Conservation (phyloP, 2,329 filamentous ascomycete genomes). For the Apiospora sp. region DNA sequence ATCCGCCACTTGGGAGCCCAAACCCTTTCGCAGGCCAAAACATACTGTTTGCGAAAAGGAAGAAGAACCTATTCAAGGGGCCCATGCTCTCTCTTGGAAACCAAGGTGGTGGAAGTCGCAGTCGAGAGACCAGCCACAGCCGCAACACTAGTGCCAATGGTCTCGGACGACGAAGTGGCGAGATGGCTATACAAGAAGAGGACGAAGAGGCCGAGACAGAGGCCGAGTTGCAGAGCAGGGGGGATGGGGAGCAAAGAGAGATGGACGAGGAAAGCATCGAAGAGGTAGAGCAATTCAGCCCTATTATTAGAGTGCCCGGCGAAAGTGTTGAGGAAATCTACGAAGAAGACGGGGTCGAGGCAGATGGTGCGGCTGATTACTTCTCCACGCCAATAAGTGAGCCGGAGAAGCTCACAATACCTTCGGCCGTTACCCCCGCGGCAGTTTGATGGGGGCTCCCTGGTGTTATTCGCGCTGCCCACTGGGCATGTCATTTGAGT, state of each 20-base stretch:
- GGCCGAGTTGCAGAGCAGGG: conserved; percentile 22
- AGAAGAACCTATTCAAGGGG: conserved; percentile 83
- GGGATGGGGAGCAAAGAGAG: conserved; percentile 6
- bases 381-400: not conserved
- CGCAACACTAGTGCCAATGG: conserved; percentile 69
- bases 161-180: conserved; percentile 72
- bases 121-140: conserved; percentile 48
- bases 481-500: not conserved
- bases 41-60: conserved; percentile 82
- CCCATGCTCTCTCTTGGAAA: conserved; percentile 68
- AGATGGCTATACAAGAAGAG: conserved; percentile 76
- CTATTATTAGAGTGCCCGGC: conserved; percentile 39
- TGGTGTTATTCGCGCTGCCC: not conserved
- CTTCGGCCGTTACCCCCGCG: not conserved
- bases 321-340: conserved; percentile 43
- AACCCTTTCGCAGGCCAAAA: conserved; percentile 63
- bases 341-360: conserved; percentile 26
- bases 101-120: conserved; percentile 44
- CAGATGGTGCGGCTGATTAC: not conserved
- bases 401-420: not conserved
- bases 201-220: conserved; percentile 59
- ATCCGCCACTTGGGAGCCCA: conserved; percentile 56
- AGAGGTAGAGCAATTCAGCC: conserved; percentile 46
- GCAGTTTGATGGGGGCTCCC: not conserved
- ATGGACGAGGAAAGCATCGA: conserved; percentile 40